phyloP scores from a whole-genome alignment of 495 filamentous ascomycete genomes.

The Aspergillus biplanus region DNA sequence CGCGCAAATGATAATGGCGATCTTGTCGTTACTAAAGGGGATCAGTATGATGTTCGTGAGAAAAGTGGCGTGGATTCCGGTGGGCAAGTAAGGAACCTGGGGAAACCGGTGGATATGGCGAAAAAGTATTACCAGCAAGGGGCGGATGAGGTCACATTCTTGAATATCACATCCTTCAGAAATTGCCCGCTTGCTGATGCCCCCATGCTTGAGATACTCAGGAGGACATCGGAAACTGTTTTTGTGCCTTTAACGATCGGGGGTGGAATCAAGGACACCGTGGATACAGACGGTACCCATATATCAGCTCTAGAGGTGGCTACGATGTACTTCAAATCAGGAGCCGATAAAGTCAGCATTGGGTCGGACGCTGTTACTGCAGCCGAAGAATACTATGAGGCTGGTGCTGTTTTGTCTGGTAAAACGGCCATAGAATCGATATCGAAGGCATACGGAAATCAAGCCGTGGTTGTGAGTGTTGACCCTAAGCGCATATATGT shows the following conservation, averaged over 20 bases:
- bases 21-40: constrained; percentile 95
- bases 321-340: constrained; percentile 95
- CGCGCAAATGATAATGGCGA: constrained; percentile 95
- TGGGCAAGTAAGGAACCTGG: constrained; percentile 85
- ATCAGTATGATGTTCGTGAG: constrained; percentile 99
- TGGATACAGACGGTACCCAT: constrained; percentile 85
- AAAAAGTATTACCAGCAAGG: constrained; percentile 94
- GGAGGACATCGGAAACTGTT: constrained; percentile 83
- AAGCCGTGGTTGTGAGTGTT: constrained; percentile 95
- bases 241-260: constrained; percentile 98
- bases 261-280: constrained; percentile 89
- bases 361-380: constrained; percentile 92
- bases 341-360: constrained; percentile 98
- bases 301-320: constrained; percentile 89
- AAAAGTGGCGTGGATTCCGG: constrained; percentile 62
- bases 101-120: constrained; percentile 95
- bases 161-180: constrained; percentile 97
- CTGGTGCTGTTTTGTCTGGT: constrained; percentile 68
- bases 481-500: constrained; percentile 93
- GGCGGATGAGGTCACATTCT: constrained; percentile 93
- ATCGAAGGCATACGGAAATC: constrained; percentile 89
- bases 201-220: constrained; percentile 93
- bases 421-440: constrained; percentile 94
- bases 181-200: constrained; percentile 89
- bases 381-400: constrained; percentile 82